phyloP scores from a whole-genome alignment of 2,329 filamentous ascomycete species.

The Acephala macrosclerotiorum region DNA sequence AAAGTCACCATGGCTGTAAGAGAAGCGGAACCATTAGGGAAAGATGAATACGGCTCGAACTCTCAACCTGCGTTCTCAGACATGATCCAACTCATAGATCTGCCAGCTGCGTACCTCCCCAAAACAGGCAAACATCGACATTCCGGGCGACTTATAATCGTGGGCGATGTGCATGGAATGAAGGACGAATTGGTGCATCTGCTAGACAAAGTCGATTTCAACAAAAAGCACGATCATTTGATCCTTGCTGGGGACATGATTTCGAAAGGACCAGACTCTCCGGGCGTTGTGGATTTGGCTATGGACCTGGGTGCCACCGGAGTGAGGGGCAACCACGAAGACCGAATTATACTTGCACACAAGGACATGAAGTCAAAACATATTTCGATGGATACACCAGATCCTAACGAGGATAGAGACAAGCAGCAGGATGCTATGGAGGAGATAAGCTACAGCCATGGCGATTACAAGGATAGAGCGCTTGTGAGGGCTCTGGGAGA shows the following conservation, averaged over 20 bases:
- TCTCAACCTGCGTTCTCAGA: constrained; percentile 35
- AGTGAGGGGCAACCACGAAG: constrained; percentile 93
- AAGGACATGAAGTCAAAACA: constrained; percentile 47
- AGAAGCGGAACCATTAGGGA: background rate
- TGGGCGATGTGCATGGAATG: constrained; percentile 96
- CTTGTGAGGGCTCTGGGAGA: constrained; percentile 39
- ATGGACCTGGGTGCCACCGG: constrained; percentile 77
- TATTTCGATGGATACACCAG: constrained; percentile 38
- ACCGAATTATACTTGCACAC: constrained; percentile 77
- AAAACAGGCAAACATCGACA: constrained; percentile 46
- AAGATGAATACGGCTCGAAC: constrained; percentile 29
- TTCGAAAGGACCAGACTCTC: constrained; percentile 85
- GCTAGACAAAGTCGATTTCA: constrained; percentile 71
- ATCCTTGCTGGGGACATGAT: constrained; percentile 82
- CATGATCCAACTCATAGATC: constrained; percentile 40
- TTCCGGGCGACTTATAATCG: constrained; percentile 72
- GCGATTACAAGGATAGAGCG: constrained; percentile 41
- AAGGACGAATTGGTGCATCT: constrained; percentile 70
- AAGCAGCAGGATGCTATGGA: constrained; percentile 36
- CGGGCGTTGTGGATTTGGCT: constrained; percentile 78
- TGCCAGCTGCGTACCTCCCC: constrained; percentile 40
- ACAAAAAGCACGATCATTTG: constrained; percentile 72
- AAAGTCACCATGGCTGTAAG: background rate
- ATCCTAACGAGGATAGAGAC: constrained; percentile 41
- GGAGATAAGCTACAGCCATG: constrained; percentile 37